Evolutionary conservation across 495 filamentous ascomycete genomes (phyloP), one percentile per base, ranked within the genome.

Genomic region (Evansstolkia leycettana): DNA sequence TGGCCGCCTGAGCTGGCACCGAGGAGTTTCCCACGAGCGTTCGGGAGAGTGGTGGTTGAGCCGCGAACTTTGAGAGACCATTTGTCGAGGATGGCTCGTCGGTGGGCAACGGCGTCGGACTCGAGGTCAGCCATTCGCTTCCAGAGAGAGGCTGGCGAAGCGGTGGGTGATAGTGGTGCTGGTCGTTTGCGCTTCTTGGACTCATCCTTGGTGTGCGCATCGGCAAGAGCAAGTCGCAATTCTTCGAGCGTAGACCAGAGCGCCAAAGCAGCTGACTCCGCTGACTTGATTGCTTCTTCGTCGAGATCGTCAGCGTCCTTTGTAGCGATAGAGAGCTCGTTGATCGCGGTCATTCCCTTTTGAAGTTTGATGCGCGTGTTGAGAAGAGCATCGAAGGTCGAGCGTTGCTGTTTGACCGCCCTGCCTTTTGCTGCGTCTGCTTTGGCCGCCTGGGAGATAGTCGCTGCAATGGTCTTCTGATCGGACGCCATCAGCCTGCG

Each of bases 281-380:
- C 92, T 0, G 80, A 81, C 41, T 78, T 67, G 44, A 93, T 52
- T 2, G 60, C 62, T 29, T 69, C 65, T n/a, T 45, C 43, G 12
- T 16, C 47, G 14, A 47, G 45, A 16, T 59, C 42, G 4, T 61
- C 55, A 6, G 52, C 45, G 3, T 73, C 66, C 7, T 46, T 46
- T 1, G 39, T 39, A 8, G 40, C 37, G 0, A 61, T 46, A n/a
- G 66, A 51, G 33, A 94, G 70, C 5, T 86, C 78, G 48, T 95
- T 94, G 12, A 78, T 70, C 2, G 82, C 78, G 11, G 85, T 70
- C 11, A 98, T 59, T 3, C 82, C 82, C 54, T 95, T 94, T 47
- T 98, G 90, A 6, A 98, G 60, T 38, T 84, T 80, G 47, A 98
- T 93, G 5, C 90, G 76, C 14, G 80, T 70, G 56, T 90, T 87